phyloP scores from a whole-genome alignment of 2,329 filamentous ascomycete genomes.

The Fusarium sp. region DNA sequence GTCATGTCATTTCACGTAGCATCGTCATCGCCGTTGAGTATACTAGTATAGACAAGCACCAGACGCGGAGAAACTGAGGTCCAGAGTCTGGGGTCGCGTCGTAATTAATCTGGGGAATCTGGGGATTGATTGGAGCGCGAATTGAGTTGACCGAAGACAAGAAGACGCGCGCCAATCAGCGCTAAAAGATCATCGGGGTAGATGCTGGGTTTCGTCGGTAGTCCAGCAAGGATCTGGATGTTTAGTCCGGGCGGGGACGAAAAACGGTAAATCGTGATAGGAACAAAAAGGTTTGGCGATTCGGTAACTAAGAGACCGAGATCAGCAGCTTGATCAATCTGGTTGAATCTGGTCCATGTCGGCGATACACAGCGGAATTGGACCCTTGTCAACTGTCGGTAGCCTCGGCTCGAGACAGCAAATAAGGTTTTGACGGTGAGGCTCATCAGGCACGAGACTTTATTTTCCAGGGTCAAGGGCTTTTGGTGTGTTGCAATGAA shows the following conservation, averaged over 20 bases:
- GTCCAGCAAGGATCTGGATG: constrained; percentile 16
- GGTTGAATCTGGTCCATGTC: neutral
- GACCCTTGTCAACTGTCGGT: constrained; percentile 1
- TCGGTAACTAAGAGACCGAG: constrained; percentile 16
- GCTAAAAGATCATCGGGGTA: neutral
- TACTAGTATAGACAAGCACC: neutral
- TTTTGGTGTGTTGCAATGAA: neutral
- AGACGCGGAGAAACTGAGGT: constrained; percentile 29
- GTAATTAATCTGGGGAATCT: constrained; percentile 27
- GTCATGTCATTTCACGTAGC: constrained; percentile 4
- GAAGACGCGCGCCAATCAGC: constrained; percentile 33
- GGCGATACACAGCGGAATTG: neutral
- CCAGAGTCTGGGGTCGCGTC: constrained; percentile 17
- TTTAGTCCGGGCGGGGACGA: constrained; percentile 17
- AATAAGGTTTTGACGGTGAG: constrained; percentile 9
- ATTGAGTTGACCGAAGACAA: neutral
- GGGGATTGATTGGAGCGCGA: constrained; percentile 36
- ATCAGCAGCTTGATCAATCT: constrained; percentile 21
- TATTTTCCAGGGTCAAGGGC: neutral
- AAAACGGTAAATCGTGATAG: constrained; percentile 18
- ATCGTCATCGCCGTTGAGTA: neutral
- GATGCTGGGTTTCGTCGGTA: neutral
- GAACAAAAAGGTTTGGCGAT: constrained; percentile 13
- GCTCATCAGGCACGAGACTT: constrained; percentile 12
- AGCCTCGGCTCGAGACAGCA: constrained; percentile 7